Evolutionary conservation across 2,329 filamentous ascomycete species (phyloP), one percentile per base, ranked within the genome.

Genomic region (Septoria linicola): DNA sequence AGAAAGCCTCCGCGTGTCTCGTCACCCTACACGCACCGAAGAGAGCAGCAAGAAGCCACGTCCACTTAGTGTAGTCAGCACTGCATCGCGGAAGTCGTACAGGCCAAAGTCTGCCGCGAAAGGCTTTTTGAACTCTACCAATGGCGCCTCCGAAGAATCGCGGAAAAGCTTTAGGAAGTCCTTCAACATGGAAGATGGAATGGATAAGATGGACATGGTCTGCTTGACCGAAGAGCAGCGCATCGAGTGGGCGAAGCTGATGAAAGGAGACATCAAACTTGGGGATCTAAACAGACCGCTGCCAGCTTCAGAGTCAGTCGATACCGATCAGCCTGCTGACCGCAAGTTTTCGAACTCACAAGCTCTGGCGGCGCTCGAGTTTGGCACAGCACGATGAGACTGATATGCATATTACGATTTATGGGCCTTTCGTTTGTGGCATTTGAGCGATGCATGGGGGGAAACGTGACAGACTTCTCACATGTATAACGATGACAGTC

Each of bases 201-300:
- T 40, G 4, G 60, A 54, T 6, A 55, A 59, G 6, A 47, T 40
- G 4, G 60, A 54, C 8, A 55, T 62, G 41, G 53, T 63, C n/a
- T 62, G 57, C 36, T 39, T 65, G 42, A 61, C 57, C 4, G 60
- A 61, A 3, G 63, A 65, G 41, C 63, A 65, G 49, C 58, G 60
- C 19, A 31, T 49, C 16, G 63, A 62, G 25, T 65, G 63, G 63
- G 54, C 62, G 3, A 63, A 61, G 27, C 25, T 65, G 30, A 64
- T 57, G 57, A 48, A 51, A 39, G 37, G 45, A 30, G 39, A 46
- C 14, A 39, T 25, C 13, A 51, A 43, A 36, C 39, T 51, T 30
- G 45, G 42, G 11, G 49, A 62, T 43, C 37, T 49, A n/a, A 36
- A 49, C n/a, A 44, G 45, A 41, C 42, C 43, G 4, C 34, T 49